phyloP scores from a whole-genome alignment of 2,329 filamentous ascomycete species.

The Albifimbria verrucaria region DNA sequence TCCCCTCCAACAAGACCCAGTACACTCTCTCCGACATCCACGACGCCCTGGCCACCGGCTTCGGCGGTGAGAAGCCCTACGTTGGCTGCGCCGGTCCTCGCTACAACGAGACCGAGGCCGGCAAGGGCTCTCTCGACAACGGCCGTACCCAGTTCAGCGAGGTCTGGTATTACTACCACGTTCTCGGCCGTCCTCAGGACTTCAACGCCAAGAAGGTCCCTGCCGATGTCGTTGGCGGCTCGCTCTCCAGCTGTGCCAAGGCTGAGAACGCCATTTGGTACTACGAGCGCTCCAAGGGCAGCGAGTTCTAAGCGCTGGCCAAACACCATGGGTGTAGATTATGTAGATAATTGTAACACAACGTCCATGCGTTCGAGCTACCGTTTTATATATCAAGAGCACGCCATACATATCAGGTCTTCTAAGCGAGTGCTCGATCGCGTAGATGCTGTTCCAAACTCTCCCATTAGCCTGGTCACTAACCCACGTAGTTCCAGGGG shows the following conservation, averaged over 20 bases:
- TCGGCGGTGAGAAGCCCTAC: constrained; percentile 52
- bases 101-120: constrained; percentile 58
- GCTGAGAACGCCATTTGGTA: constrained; percentile 51
- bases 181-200: constrained; percentile 54
- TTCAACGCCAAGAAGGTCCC: constrained; percentile 39
- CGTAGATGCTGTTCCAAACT: too few species aligned
- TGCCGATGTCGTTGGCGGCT: constrained; percentile 44
- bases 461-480: too few species aligned
- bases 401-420: too few species aligned
- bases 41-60: constrained; percentile 42
- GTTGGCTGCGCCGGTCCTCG: constrained; percentile 58
- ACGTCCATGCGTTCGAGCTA: neutral
- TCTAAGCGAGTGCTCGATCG: too few species aligned
- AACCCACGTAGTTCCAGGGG: too few species aligned
- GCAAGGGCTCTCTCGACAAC: constrained; percentile 50
- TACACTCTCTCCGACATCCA: constrained; percentile 54
- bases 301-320: constrained; percentile 14
- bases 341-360: neutral
- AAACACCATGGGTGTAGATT: neutral
- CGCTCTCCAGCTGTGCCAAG: constrained; percentile 53
- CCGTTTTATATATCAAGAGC: neutral
- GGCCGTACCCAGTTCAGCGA: constrained; percentile 57
- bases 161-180: constrained; percentile 66
- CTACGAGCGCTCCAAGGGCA: constrained; percentile 41
- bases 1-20: constrained; percentile 54